phyloP scores from a whole-genome alignment of 2,329 filamentous ascomycete genomes.

The Ilyonectria mors-panacis region DNA sequence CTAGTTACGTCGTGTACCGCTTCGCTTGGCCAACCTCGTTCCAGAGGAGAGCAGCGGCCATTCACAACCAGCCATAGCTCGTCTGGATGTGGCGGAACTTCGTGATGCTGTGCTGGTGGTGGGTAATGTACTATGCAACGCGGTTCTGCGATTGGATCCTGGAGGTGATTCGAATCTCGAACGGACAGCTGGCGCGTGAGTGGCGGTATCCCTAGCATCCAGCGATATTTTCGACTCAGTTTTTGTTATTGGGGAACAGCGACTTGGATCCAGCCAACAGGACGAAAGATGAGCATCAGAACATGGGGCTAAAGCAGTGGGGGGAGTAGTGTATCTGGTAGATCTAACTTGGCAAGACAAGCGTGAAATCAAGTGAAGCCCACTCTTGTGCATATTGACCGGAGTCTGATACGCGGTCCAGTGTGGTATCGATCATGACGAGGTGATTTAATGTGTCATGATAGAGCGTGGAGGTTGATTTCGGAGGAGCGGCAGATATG shows the following conservation, averaged over 20 bases:
- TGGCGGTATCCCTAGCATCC: background rate
- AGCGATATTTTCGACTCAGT: background rate
- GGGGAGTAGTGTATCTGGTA: background rate
- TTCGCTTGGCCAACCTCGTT: slow-evolving; percentile 4
- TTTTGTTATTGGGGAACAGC: background rate
- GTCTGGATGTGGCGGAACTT: slow-evolving; percentile 30
- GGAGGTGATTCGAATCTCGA: background rate
- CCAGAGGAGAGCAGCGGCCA: background rate
- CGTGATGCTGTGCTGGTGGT: slow-evolving; percentile 20
- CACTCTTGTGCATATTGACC: background rate
- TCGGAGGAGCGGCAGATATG: background rate
- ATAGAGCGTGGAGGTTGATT: background rate
- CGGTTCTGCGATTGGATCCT: slow-evolving; percentile 16
- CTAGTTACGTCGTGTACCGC: slow-evolving; percentile 6
- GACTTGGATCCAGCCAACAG: background rate
- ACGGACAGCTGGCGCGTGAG: background rate
- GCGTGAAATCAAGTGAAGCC: background rate
- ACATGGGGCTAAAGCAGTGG: background rate
- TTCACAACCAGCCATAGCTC: slow-evolving; percentile 23
- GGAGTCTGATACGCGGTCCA: background rate
- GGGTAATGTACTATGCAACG: slow-evolving; percentile 16
- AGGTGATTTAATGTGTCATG: slow-evolving; percentile 10
- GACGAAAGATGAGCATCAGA: background rate
- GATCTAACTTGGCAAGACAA: background rate
- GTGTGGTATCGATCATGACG: background rate